phyloP scores from a whole-genome alignment of 164 flowering plant genomes.

The Tinospora cordifolia region DNA sequence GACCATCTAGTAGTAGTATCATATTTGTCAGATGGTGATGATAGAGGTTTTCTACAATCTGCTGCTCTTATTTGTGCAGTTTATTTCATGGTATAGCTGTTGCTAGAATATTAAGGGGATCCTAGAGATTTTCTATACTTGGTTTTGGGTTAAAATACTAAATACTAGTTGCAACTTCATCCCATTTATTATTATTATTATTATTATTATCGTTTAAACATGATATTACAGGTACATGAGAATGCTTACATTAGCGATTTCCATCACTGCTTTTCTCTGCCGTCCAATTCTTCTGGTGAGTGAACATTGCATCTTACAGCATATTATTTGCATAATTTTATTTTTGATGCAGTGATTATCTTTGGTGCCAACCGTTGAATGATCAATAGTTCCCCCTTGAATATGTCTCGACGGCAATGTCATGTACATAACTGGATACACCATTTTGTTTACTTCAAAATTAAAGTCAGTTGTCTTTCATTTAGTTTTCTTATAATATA shows the following conservation, averaged over 20 bases:
- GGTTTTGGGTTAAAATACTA: not conserved
- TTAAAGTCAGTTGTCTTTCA: not conserved
- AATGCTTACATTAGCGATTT: slow-evolving; percentile 87
- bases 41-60: too few species aligned
- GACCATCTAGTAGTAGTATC: too few species aligned
- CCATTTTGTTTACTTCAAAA: too few species aligned
- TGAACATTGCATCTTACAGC: not conserved
- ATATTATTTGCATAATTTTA: not conserved
- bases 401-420: too few species aligned
- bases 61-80: too few species aligned
- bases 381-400: not conserved
- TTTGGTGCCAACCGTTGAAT: not conserved
- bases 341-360: not conserved
- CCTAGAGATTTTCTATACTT: too few species aligned
- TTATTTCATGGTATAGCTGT: too few species aligned
- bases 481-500: not conserved
- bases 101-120: too few species aligned
- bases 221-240: slow-evolving; percentile 78
- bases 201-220: not conserved
- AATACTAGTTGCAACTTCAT: not conserved
- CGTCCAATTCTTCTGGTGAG: slow-evolving; percentile 72
- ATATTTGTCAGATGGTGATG: too few species aligned
- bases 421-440: too few species aligned
- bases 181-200: not conserved
- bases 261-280: slow-evolving; percentile 87